Evolutionary conservation across 345 rosid species (phyloP).

Genomic region (Acer saccharum): DNA sequence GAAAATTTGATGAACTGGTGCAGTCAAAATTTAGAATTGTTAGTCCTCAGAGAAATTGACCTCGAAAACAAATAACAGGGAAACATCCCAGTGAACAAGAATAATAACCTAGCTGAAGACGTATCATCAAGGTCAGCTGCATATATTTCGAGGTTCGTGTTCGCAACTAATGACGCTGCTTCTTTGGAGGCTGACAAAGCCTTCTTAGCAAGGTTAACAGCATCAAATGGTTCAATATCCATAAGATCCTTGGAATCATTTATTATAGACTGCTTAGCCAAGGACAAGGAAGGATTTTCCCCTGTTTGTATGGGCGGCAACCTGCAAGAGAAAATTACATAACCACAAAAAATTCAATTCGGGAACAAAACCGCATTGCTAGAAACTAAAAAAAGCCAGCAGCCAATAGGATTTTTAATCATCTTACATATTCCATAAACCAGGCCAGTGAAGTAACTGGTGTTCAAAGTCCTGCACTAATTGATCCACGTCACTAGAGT

Average conservation of each 20-base stretch:
- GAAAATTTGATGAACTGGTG: conserved; percentile 40
- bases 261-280: conserved; percentile 30
- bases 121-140: conserved; percentile 34
- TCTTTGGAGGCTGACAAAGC: conserved; percentile 80
- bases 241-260: conserved; percentile 24
- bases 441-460: conserved; percentile 46
- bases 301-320: conserved; percentile 36
- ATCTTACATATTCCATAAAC: conserved; percentile 58
- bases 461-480: conserved; percentile 34
- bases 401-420: not conserved
- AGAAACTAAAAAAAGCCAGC: not conserved
- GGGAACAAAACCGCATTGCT: not conserved
- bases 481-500: conserved; percentile 27
- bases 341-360: conserved; percentile 11
- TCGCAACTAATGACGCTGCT: conserved; percentile 54
- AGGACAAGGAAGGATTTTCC: conserved; percentile 36
- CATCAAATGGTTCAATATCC: conserved; percentile 41
- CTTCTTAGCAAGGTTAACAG: conserved; percentile 58
- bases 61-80: not conserved
- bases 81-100: conserved; percentile 19
- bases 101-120: conserved; percentile 57
- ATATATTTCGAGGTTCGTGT: conserved; percentile 34
- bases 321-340: conserved; percentile 34
- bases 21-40: conserved; percentile 32
- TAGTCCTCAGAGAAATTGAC: conserved; percentile 10